Base-by-base conservation (phyloP, 495 filamentous ascomycete species). In the Aspergillus incahuasiensis region DNA sequence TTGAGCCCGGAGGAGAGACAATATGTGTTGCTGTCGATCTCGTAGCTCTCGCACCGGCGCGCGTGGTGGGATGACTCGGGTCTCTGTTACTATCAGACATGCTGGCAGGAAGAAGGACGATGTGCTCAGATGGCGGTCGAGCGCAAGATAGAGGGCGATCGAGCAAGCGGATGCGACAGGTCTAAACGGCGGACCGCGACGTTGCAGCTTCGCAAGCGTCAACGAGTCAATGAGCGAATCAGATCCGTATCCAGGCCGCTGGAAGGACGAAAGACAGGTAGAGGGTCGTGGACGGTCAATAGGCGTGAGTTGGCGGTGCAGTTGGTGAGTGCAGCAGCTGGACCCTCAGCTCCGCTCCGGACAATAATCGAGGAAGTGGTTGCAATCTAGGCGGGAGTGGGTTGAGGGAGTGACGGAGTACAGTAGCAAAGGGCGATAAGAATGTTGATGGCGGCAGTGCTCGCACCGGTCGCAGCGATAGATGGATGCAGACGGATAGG, bases 1-100 rank as follows among this genome's bases (percentile, higher is more conserved):
- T 73, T 2, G 74, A 74, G 6, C 69, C 72, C 11, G 74, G 74
- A 25, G 74, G 73, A 30, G 75, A 73, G 34, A 62, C 64, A 35
- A 76, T 64, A 53, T 66, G 72, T 43, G 55, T 63, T 32, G 49
- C 54, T 12, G 59, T 52, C 47, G 61, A 56, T 38, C 61, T 67
- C 34, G 46, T 52, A 52, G 20, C 56, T 50, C 57, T 35, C 21
- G 56, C 56, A 39, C 44, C 55, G 25, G 57, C 44, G 48, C 58
- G 56, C 44, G 52, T 48, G 9, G 55, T 34, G 16, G 56, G 42
- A 44, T 39, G 43, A 43, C 61, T 51, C 39, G 57, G 41, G 16
- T 58, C 59, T 58, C 56, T 52, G 38, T 51, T 59, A 41, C 55
- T 58, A 35, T 64, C 60, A 50, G 61, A 54, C 68, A 70, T 70